These are phyloP conservation scores for Diplogelasinospora grovesii DNA, from an alignment of 495 filamentous ascomycete genomes.

Conservation along the genomic window DNA sequence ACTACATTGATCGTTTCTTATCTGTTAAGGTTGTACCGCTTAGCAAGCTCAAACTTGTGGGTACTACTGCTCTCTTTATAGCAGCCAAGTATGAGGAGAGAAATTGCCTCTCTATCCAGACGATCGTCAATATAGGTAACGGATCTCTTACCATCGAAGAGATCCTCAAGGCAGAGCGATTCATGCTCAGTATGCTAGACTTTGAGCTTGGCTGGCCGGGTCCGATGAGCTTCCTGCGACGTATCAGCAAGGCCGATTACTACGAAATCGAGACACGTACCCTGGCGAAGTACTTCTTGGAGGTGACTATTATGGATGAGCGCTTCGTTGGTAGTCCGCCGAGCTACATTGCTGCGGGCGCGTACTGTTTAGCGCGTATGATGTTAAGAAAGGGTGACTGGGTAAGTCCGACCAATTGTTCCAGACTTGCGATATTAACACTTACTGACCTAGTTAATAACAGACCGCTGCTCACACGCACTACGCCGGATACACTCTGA, in stretches of 20 bases:
- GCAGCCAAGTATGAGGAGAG: slow-evolving; percentile 99
- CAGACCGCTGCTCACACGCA: slow-evolving; percentile 77
- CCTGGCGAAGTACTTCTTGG: slow-evolving; percentile 95
- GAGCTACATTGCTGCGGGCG: slow-evolving; percentile 84
- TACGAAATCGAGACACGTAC: slow-evolving; percentile 95
- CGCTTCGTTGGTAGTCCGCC: slow-evolving; percentile 86
- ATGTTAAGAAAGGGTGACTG: slow-evolving; percentile 86
- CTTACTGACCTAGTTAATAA: slow-evolving; percentile 19
- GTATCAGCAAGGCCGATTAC: slow-evolving; percentile 97
- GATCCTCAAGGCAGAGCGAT: slow-evolving; percentile 93
- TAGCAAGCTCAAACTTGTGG: slow-evolving; percentile 91
- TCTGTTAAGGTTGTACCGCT: slow-evolving; percentile 91
- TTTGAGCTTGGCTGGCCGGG: slow-evolving; percentile 96
- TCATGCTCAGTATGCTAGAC: slow-evolving; percentile 93
- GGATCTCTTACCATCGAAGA: slow-evolving; percentile 80
- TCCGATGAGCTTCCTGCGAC: slow-evolving; percentile 93
- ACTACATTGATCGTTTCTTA: slow-evolving; percentile 95
- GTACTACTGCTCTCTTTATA: slow-evolving; percentile 91
- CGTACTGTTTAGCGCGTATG: slow-evolving; percentile 82
- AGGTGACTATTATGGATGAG: slow-evolving; percentile 96
- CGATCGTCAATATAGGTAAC: slow-evolving; percentile 99
- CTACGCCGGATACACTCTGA: slow-evolving; percentile 86
- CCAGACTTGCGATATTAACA: too few relatives aligned
- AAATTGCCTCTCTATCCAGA: slow-evolving; percentile 86
- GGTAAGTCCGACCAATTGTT: too few relatives aligned